These are phyloP conservation scores for Colletotrichum ledebouriae DNA, from an alignment of 2,329 filamentous ascomycete genomes.

Conservation along the genomic window DNA sequence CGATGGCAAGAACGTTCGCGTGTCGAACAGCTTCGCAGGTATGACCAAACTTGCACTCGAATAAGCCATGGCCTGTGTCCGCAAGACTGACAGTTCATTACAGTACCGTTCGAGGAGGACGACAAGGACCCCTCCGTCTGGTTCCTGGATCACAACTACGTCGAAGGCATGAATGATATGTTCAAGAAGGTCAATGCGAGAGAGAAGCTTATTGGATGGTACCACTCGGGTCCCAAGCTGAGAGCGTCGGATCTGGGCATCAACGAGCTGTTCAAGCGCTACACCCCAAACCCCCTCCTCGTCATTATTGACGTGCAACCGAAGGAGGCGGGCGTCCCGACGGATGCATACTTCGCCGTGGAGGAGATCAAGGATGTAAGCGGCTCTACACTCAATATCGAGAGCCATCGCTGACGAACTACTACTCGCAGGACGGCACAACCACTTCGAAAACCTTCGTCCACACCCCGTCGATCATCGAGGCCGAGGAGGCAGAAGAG, in stretches of 20 bases:
- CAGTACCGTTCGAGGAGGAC: constrained; percentile 98
- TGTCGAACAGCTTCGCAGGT: constrained; percentile 99
- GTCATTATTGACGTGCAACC: constrained; percentile 99
- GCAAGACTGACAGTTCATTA: constrained; percentile 40
- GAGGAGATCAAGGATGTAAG: constrained; percentile 99
- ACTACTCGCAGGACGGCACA: constrained; percentile 82
- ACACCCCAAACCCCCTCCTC: constrained; percentile 94
- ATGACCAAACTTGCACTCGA: constrained; percentile 44
- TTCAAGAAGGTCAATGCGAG: constrained; percentile 99
- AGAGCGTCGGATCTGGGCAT: constrained; percentile 97
- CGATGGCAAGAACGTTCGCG: constrained; percentile 93
- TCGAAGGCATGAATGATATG: constrained; percentile 99
- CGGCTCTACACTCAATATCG: constrained; percentile 42
- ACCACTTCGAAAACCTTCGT: constrained; percentile 98
- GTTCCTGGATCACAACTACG: constrained; percentile 99
- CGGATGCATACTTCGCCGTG: constrained; percentile 98
- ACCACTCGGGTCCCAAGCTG: constrained; percentile 97
- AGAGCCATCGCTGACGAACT: constrained; percentile 38
- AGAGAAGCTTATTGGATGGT: constrained; percentile 99
- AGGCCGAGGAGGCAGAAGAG: constrained; percentile 98
- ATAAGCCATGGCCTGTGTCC: constrained; percentile 31
- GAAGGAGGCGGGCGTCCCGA: constrained; percentile 96
- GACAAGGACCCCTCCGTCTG: constrained; percentile 98
- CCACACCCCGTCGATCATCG: constrained; percentile 97
- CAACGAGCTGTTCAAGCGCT: constrained; percentile 99